Evolutionary conservation across 1,284 basidiomycete genomes (phyloP).

Genomic region (Athelia sp.): DNA sequence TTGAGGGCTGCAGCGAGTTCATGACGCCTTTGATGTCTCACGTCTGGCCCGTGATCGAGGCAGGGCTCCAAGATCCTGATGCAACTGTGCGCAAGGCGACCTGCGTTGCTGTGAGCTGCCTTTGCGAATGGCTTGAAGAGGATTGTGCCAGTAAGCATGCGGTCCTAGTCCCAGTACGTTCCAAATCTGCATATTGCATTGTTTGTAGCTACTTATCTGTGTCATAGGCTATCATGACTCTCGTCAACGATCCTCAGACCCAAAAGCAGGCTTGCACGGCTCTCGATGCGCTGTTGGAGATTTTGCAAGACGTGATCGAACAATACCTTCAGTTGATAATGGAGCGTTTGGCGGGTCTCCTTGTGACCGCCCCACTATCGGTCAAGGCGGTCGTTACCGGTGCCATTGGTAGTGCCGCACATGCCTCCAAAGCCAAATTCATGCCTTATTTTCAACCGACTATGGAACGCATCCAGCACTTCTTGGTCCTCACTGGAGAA

Average conservation of each 20-base stretch:
- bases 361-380: slow-evolving; percentile 80
- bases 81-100: slow-evolving; percentile 90
- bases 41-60: slow-evolving; percentile 94
- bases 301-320: slow-evolving; percentile 86
- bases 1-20: slow-evolving; percentile 98
- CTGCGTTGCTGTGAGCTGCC: slow-evolving; percentile 91
- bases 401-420: slow-evolving; percentile 96
- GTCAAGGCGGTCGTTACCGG: slow-evolving; percentile 97
- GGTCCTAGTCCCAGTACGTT: slow-evolving; percentile 79
- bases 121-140: slow-evolving; percentile 98
- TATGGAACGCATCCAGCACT: slow-evolving; percentile 86
- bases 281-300: slow-evolving; percentile 95
- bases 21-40: slow-evolving; percentile 92
- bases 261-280: slow-evolving; percentile 94
- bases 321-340: slow-evolving; percentile 94
- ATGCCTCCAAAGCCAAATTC: slow-evolving; percentile 94
- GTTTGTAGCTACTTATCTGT: neutral
- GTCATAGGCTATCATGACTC: slow-evolving; percentile 75
- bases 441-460: slow-evolving; percentile 93
- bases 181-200: neutral
- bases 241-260: slow-evolving; percentile 85
- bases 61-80: slow-evolving; percentile 83
- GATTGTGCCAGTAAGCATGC: slow-evolving; percentile 86
- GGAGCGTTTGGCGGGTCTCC: slow-evolving; percentile 87
- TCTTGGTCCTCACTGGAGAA: slow-evolving; percentile 78